Conservation (phyloP, 225 moss, liverwort and hornwort species). For the Anthoceros angustus region DNA sequence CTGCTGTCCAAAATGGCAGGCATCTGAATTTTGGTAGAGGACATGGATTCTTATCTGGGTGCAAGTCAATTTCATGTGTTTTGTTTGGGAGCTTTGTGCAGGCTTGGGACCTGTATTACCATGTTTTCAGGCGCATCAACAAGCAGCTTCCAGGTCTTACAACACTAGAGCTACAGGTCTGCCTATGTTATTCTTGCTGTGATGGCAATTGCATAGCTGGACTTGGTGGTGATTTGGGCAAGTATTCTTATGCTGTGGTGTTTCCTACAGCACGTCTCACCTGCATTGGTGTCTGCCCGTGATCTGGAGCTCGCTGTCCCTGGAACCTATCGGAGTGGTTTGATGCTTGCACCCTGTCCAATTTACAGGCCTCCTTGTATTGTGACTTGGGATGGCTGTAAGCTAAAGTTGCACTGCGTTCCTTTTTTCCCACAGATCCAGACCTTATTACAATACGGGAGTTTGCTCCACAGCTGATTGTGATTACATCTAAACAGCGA, state of each 20-base stretch:
- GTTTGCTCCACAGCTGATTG: constrained; percentile 74
- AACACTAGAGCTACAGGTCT: constrained; percentile 82
- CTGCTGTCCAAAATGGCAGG: too few species aligned
- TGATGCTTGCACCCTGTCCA: constrained; percentile 1
- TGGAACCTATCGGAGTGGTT: constrained; percentile 85
- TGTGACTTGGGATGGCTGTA: background rate
- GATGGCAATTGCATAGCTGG: background rate
- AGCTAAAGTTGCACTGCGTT: too few species aligned
- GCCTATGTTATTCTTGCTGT: background rate
- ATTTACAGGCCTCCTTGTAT: background rate
- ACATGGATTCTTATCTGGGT: too few species aligned
- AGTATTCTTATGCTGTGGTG: constrained; percentile 1
- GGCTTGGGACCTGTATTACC: constrained; percentile 99
- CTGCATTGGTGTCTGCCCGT: constrained; percentile 65
- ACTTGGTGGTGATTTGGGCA: background rate
- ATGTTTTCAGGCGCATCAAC: constrained; percentile 98
- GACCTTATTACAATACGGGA: constrained; percentile 67
- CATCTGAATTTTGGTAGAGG: too few species aligned
- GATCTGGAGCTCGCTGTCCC: constrained; percentile 93
- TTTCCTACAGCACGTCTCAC: constrained; percentile 60
- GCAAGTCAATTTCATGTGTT: background rate
- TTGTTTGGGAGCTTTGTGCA: constrained; percentile 8
- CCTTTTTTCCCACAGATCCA: constrained; percentile 28
- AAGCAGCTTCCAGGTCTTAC: constrained; percentile 96
- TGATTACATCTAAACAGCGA: constrained; percentile 88